These are phyloP conservation scores for Lodderomyces metapsilosis DNA, from an alignment of 1,139 yeast species.

Conservation along the genomic window DNA sequence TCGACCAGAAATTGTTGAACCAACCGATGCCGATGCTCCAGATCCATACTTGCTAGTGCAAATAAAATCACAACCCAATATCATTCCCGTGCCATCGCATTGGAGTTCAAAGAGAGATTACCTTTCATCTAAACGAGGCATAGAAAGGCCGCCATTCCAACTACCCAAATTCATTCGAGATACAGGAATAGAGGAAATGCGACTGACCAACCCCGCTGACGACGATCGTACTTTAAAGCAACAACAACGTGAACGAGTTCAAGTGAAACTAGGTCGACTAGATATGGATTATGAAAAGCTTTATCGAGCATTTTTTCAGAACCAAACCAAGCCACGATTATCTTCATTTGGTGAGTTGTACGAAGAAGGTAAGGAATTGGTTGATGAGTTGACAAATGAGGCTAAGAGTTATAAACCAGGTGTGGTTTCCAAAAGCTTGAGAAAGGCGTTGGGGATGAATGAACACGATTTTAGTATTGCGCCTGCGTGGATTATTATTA, in stretches of 20 bases:
- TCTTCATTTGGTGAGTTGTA: constrained; percentile 73
- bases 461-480: constrained; percentile 47
- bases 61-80: constrained; percentile 65
- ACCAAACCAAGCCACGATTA: constrained; percentile 71
- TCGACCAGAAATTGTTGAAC: constrained; percentile 76
- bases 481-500: constrained; percentile 80
- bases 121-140: constrained; percentile 65
- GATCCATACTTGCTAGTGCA: constrained; percentile 70
- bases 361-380: constrained; percentile 70
- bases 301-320: constrained; percentile 83
- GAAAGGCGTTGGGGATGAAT: constrained; percentile 69
- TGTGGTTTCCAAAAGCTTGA: constrained; percentile 52
- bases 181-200: constrained; percentile 88
- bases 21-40: constrained; percentile 83
- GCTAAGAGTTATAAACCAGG: constrained; percentile 62
- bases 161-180: constrained; percentile 76
- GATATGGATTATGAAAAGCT: constrained; percentile 85
- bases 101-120: constrained; percentile 85
- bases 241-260: constrained; percentile 78
- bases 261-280: constrained; percentile 82
- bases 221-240: constrained; percentile 62
- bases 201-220: constrained; percentile 45
- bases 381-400: constrained; percentile 42
- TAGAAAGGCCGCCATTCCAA: constrained; percentile 72
- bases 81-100: constrained; percentile 77